Evolutionary conservation across 192 early-diverging fungal genomes (phyloP).

Genomic region (Lunasporangiospora selenospora): DNA sequence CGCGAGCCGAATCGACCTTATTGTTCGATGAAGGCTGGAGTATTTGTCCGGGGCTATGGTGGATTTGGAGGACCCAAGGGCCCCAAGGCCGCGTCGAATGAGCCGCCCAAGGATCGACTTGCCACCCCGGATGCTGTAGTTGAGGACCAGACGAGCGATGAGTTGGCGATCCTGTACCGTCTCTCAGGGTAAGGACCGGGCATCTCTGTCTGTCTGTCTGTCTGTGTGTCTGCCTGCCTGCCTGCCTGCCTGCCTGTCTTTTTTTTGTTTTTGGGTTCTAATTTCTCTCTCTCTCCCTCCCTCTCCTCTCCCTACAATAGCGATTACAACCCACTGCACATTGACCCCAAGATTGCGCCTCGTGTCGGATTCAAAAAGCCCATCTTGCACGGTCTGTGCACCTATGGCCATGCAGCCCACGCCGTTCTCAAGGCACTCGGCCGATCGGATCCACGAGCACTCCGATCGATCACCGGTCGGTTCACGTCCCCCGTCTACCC

Average conservation of each 20-base stretch:
- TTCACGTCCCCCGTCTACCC: conserved; percentile 79
- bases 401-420: conserved; percentile 65
- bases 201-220: too few relatives aligned
- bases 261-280: conserved; percentile 12
- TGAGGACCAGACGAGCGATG: conserved; percentile 47
- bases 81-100: conserved; percentile 57
- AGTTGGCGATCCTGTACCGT: conserved; percentile 76
- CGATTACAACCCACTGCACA: conserved; percentile 82
- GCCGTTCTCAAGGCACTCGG: conserved; percentile 65
- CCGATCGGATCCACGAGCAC: conserved; percentile 55
- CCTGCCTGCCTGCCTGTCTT: too few relatives aligned
- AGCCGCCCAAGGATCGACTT: conserved; percentile 59
- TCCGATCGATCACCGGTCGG: conserved; percentile 69
- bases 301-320: conserved; percentile 22
- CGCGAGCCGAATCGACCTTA: conserved; percentile 54
- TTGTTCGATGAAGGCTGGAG: conserved; percentile 55
- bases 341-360: conserved; percentile 71
- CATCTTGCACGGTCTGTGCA: conserved; percentile 75
- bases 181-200: conserved; percentile 73
- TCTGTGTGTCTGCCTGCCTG: too few relatives aligned
- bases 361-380: conserved; percentile 73
- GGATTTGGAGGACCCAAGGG: conserved; percentile 78
- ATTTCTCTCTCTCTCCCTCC: neutral
- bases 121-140: conserved; percentile 66
- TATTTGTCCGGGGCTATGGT: conserved; percentile 74